Evolutionary conservation across 2,329 filamentous ascomycete species (phyloP).

Genomic region (Exutisphaerella laricina): DNA sequence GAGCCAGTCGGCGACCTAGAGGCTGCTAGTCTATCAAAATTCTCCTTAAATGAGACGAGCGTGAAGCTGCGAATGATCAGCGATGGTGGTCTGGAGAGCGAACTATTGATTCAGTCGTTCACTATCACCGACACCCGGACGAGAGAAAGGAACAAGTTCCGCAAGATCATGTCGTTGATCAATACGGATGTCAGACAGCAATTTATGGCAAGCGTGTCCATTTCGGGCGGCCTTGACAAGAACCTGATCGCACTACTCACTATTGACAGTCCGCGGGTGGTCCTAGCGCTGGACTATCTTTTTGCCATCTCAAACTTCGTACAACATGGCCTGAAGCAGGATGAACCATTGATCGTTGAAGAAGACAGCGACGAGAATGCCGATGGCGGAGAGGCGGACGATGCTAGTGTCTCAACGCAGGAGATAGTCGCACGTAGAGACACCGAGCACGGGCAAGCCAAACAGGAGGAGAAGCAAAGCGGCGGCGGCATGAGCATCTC

Average conservation of each 20-base stretch:
- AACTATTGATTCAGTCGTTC: constrained; percentile 88
- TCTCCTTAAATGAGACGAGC: constrained; percentile 87
- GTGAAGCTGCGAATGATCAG: constrained; percentile 90
- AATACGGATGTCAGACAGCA: constrained; percentile 91
- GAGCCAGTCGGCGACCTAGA: constrained; percentile 74
- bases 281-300: constrained; percentile 92
- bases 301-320: constrained; percentile 83
- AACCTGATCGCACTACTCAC: constrained; percentile 87
- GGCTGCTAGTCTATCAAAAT: constrained; percentile 79
- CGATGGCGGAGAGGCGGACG: constrained; percentile 50
- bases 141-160: constrained; percentile 87
- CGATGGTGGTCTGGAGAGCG: constrained; percentile 84
- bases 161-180: constrained; percentile 95
- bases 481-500: constrained; percentile 65
- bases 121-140: constrained; percentile 90
- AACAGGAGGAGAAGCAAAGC: constrained; percentile 33
- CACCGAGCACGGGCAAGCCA: constrained; percentile 22
- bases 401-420: constrained; percentile 32
- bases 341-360: constrained; percentile 55
- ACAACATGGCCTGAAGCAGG: constrained; percentile 58
- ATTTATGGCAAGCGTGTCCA: constrained; percentile 94
- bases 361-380: constrained; percentile 48
- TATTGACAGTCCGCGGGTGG: constrained; percentile 88
- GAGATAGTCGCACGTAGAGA: constrained; percentile 24
- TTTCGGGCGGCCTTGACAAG: constrained; percentile 75